Evolutionary conservation across 306 rosid species (phyloP), one percentile per base, ranked within the genome.

Genomic region (Alnus rubra): DNA sequence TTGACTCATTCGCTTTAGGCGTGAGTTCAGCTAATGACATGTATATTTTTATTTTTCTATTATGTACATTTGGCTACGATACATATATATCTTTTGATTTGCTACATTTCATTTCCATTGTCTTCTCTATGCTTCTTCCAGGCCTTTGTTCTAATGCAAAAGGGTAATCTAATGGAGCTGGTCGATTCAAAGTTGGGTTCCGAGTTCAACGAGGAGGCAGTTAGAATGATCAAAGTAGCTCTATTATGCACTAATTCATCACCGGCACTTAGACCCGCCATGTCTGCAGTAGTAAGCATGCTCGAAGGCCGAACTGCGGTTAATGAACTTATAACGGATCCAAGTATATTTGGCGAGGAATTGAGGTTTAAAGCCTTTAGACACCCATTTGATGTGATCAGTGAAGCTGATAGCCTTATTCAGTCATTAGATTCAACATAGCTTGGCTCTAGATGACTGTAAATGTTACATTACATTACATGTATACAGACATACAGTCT

Each of bases 211-310:
- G 75, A 80, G 82, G 80, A 71, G 45, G 90, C 87, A 79, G 91
- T 81, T 16, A 48, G 45, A 42, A 42, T 82, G 88, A 42, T 85
- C 62, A 85, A 88, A 84, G 89, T 87, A 35, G 92, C 92, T 54
- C 73, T 92, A 3, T 56, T 85, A 12, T 90, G 97, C 82, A 81
- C 90, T 0, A 73, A 84, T 71, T 44, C 74, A 42, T 82, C 91
- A 0, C 88, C 91, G 0, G 87, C 89, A 5, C 72, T 79, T 30
- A 80, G 94, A 69, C 94, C 94, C 37, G 48, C 79, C n/a, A 91
- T 91, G 90, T 89, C 96, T 23, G 85, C 82, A 72, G 96, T 85
- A 74, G 88, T 86, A 68, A 85, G 83, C 82, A 91, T 91, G 93
- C 93, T 91, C 10, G 88, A 87, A 81, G 92, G 88, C 51, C 68